Evolutionary conservation across 768 basidiomycete species (phyloP), one percentile per base, ranked within the genome.

Genomic region (Tricholomella constricta): DNA sequence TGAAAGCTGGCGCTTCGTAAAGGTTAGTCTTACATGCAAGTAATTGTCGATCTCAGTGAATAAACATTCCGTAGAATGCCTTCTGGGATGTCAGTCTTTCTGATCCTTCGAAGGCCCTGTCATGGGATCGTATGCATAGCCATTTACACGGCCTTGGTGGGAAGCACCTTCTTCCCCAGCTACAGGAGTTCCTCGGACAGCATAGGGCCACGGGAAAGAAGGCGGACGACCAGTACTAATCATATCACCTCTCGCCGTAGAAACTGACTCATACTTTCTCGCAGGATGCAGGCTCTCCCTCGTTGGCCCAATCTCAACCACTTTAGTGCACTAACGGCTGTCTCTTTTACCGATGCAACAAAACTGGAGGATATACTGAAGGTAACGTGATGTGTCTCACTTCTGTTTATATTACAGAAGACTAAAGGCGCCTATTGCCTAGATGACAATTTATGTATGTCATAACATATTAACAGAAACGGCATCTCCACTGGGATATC

Each of bases 51-150:
- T 40, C 27, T 29, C 12, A n/a, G 20, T 42, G n/a, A n/a, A n/a
- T n/a, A 40, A 20, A 32, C 15, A 12, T 23, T 15, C 3, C 34
- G 37, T 26, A 20, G 69, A 71, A 67, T 56, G 57, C 62, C 0
- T 72, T 73, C 29, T 72, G 71, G 68, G 36, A 12, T 1, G 15
- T 74, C 14, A n/a, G 6, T 6, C 5, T 53, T 20, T 68, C 65
- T 2, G 64, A 69, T 45, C 65, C 63, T 5, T 47, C 70, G 38
- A 17, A 19, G 0, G 63, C 69, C 1, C 23, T 61, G 0, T 66
- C 67, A 6, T 72, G 67, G 25, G 67, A 74, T 45, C 48, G 46
- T 0, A 48, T 73, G 1, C 71, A 73, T 45, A 48, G 38, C 2
- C 35, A 66, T 32, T 38, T 58, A 17, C 25, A 23, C 5, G 72